These are phyloP conservation scores for Fusarium graminum DNA, from an alignment of 2,329 filamentous ascomycete species.

Conservation along the genomic window DNA sequence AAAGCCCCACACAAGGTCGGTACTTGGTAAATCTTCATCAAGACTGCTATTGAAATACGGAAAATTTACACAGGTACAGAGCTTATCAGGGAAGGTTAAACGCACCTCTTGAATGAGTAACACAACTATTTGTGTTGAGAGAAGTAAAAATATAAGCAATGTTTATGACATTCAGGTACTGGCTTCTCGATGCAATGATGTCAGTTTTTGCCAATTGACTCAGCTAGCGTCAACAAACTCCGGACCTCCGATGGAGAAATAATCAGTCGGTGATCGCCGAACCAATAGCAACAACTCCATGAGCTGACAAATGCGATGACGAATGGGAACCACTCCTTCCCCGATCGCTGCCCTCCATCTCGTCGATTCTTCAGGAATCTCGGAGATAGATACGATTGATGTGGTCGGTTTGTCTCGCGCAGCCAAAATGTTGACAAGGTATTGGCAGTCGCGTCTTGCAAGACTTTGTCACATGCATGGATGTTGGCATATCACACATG, in stretches of 20 bases:
- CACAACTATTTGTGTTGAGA: no score
- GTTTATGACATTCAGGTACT: not conserved
- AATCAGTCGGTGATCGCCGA: not conserved
- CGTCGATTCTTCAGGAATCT: not conserved
- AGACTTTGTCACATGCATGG: no score
- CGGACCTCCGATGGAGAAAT: constrained; percentile 11
- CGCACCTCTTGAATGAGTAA: no score
- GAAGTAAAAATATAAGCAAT: no score
- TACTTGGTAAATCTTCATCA: no score
- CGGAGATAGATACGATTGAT: not conserved
- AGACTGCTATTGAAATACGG: no score
- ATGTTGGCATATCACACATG: not conserved
- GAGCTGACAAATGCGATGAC: accelerated
- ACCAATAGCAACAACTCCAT: not conserved
- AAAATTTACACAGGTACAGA: no score
- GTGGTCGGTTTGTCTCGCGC: not conserved
- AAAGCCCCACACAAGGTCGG: no score
- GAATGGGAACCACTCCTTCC: constrained; percentile 18
- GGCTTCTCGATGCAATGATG: not conserved
- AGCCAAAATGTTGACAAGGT: no score
- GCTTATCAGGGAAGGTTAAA: no score
- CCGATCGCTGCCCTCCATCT: not conserved
- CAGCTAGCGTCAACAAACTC: constrained; percentile 12
- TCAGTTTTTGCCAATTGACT: constrained; percentile 14
- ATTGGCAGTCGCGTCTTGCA: no score